Evolutionary conservation across 805 yeast species (phyloP).

Genomic region (Starmera caribaea): DNA sequence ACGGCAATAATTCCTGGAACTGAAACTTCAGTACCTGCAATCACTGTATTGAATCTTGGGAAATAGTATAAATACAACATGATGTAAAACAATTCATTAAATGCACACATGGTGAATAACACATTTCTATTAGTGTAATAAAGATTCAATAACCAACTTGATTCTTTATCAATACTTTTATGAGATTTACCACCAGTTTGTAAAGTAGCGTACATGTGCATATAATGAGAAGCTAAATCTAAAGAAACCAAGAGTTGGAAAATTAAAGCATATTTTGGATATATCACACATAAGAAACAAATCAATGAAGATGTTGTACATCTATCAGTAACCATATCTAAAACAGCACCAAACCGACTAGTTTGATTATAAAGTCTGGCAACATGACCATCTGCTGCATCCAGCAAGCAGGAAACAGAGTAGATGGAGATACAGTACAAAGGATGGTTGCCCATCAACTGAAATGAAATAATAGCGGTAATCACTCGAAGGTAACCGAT

Average conservation of each 20-base stretch:
- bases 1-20: constrained; percentile 50
- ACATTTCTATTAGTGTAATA: constrained; percentile 84
- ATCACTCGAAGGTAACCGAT: constrained; percentile 84
- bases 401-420: constrained; percentile 82
- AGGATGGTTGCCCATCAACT: constrained; percentile 80
- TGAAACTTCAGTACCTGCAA: constrained; percentile 33
- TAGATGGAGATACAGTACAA: constrained; percentile 66
- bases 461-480: constrained; percentile 71
- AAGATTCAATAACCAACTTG: constrained; percentile 63
- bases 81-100: constrained; percentile 87
- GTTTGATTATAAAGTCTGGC: constrained; percentile 87
- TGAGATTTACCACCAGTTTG: constrained; percentile 74
- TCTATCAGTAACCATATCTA: constrained; percentile 98
- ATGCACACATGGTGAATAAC: constrained; percentile 81
- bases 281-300: constrained; percentile 72
- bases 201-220: constrained; percentile 96
- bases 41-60: constrained; percentile 19
- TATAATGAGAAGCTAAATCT: constrained; percentile 88
- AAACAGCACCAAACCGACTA: constrained; percentile 88
- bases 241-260: constrained; percentile 83
- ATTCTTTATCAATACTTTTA: constrained; percentile 66
- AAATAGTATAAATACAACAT: constrained; percentile 77
- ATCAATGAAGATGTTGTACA: constrained; percentile 93
- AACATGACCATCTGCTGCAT: constrained; percentile 94
- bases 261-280: constrained; percentile 45